Percentiles rank a stretch among this genome's conserved stretches.
Evolutionary conservation across 352 stramenopile genomes (phyloP).

Genomic region (Halophytophthora polymorphica): DNA sequence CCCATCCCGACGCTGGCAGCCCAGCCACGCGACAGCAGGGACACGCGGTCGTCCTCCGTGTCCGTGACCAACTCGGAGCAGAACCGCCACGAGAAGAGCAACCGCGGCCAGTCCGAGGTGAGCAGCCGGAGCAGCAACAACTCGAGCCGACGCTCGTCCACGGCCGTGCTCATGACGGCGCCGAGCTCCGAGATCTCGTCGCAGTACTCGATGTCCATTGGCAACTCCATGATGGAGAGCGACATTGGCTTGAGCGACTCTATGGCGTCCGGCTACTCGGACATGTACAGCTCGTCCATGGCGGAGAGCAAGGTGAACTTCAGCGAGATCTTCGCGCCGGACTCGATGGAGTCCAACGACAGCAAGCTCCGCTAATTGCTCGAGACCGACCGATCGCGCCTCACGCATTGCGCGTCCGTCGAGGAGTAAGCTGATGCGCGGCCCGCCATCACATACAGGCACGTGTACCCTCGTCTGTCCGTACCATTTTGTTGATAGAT

Average conservation of each 20-base stretch:
- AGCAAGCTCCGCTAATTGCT: conserved; percentile 30
- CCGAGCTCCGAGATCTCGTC: conserved; percentile 20
- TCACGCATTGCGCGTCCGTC: too few species aligned
- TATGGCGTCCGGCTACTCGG: conserved; percentile 19
- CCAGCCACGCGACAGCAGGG: conserved; percentile 21
- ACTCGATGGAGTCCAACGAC: conserved; percentile 38
- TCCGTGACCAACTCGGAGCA: conserved; percentile 33
- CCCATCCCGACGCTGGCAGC: conserved; percentile 47
- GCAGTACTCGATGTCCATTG: conserved; percentile 30
- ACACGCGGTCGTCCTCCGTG: conserved; percentile 51
- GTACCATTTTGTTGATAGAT: conserved; percentile 13
- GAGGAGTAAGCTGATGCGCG: too few species aligned
- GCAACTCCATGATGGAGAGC: conserved; percentile 17
- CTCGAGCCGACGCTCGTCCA: conserved; percentile 42
- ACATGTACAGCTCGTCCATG: conserved; percentile 39
- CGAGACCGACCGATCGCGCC: conserved; percentile 20
- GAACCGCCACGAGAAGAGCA: conserved; percentile 23
- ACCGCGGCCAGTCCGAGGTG: conserved; percentile 12
- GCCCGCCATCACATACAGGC: background rate
- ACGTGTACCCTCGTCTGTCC: conserved; percentile 15
- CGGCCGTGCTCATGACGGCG: conserved; percentile 31
- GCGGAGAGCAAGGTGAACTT: conserved; percentile 66
- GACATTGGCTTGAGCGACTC: conserved; percentile 21
- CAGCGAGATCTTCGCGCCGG: conserved; percentile 50
- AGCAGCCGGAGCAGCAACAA: conserved; percentile 12